Percentiles rank a stretch among this genome's conserved stretches.
Conservation (phyloP, 192 early-diverging fungal genomes). For the Coemansia sp. region DNA sequence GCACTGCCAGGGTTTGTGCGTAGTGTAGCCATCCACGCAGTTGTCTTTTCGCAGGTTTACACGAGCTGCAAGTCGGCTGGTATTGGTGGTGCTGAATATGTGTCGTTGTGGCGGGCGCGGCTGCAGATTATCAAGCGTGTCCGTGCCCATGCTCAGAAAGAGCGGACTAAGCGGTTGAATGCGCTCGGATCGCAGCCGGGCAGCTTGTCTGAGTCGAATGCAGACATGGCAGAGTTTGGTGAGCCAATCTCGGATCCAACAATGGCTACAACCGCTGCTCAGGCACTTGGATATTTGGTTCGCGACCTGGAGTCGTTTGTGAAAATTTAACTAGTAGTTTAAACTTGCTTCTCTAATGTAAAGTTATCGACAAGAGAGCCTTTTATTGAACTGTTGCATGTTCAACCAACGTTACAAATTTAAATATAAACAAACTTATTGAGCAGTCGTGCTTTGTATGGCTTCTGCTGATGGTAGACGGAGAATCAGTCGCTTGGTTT, state of each 20-base stretch:
- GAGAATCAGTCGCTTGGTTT: conserved; percentile 27
- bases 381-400: too few relatives aligned
- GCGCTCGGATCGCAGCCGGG: neutral
- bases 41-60: conserved; percentile 87
- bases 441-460: neutral
- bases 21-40: conserved; percentile 80
- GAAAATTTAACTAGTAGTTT: too few relatives aligned
- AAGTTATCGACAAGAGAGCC: too few relatives aligned
- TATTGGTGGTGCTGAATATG: conserved; percentile 57
- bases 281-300: conserved; percentile 44
- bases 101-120: conserved; percentile 88
- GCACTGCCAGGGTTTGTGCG: conserved; percentile 79
- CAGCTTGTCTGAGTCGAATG: neutral
- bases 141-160: conserved; percentile 22
- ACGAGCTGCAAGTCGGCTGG: conserved; percentile 61
- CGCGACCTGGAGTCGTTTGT: conserved; percentile 25
- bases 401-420: too few relatives aligned
- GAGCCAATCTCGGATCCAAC: conserved; percentile 24
- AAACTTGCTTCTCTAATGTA: too few relatives aligned
- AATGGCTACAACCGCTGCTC: conserved; percentile 25
- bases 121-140: conserved; percentile 88
- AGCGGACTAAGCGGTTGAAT: conserved; percentile 12
- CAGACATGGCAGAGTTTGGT: conserved; percentile 24
- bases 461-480: conserved; percentile 9
- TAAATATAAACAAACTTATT: neutral